Conservation (phyloP, 192 early-diverging fungal genomes). For the Glomus cerebriforme region DNA sequence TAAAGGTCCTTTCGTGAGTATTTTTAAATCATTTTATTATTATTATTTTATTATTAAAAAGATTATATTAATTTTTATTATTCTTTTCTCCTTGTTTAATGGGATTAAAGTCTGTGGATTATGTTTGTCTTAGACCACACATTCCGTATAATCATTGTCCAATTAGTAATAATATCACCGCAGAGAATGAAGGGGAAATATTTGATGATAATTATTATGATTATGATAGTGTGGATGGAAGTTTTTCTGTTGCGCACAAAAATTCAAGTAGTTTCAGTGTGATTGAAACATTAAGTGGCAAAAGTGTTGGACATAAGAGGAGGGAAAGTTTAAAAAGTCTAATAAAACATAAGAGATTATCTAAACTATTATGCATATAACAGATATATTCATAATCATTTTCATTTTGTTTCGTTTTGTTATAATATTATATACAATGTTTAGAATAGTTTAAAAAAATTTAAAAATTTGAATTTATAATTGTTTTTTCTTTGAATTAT, state of each 20-base stretch:
- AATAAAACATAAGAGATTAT: neutral
- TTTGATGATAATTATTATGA: neutral
- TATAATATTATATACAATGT: too few relatives aligned
- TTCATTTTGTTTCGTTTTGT: too few relatives aligned
- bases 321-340: neutral
- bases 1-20: conserved; percentile 22
- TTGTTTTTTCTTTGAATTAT: too few relatives aligned
- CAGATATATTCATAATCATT: too few relatives aligned
- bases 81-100: too few relatives aligned
- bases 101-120: conserved; percentile 10
- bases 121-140: conserved; percentile 12
- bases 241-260: neutral
- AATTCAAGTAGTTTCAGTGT: neutral
- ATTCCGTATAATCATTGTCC: conserved; percentile 2
- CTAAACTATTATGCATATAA: neutral
- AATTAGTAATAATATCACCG: neutral
- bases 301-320: neutral
- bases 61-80: neutral
- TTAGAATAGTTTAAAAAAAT: too few relatives aligned
- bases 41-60: neutral
- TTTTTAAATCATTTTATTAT: neutral
- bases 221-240: neutral
- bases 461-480: too few relatives aligned
- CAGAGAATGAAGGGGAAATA: neutral
- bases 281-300: neutral